These are phyloP conservation scores for Heliamphora pulchella DNA, from an alignment of 179 eudicot genomes.

Conservation along the genomic window DNA sequence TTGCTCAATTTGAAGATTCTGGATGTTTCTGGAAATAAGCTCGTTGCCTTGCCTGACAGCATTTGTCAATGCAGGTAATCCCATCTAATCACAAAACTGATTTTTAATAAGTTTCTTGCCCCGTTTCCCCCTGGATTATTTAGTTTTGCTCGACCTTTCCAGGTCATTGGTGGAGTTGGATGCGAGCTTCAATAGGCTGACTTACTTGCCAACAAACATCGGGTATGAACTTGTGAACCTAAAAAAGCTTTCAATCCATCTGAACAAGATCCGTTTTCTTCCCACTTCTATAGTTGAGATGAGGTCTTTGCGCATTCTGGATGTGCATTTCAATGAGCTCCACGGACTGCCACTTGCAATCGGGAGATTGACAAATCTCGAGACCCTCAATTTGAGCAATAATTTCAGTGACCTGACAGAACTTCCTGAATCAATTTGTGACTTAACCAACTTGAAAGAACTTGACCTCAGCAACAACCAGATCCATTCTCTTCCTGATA, in stretches of 20 bases:
- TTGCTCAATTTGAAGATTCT: slow-evolving; percentile 62
- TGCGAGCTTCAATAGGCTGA: slow-evolving; percentile 67
- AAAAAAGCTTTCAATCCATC: slow-evolving; percentile 44
- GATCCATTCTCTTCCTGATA: slow-evolving; percentile 65
- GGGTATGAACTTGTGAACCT: slow-evolving; percentile 63
- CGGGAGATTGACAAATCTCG: slow-evolving; percentile 63
- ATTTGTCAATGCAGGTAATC: slow-evolving; percentile 77
- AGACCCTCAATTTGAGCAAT: slow-evolving; percentile 63
- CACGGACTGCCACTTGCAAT: slow-evolving; percentile 61
- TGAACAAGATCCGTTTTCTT: slow-evolving; percentile 80
- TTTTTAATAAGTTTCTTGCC: background rate
- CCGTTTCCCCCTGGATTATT: background rate
- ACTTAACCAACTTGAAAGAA: slow-evolving; percentile 61
- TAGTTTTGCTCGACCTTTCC: slow-evolving; percentile 12
- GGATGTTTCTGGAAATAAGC: slow-evolving; percentile 82
- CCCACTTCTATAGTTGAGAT: slow-evolving; percentile 86
- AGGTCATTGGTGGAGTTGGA: slow-evolving; percentile 84
- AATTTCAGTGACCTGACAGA: slow-evolving; percentile 78
- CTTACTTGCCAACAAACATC: slow-evolving; percentile 77
- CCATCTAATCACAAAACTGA: background rate
- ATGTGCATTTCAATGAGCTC: slow-evolving; percentile 84
- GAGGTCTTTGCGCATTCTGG: slow-evolving; percentile 57
- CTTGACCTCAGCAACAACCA: slow-evolving; percentile 90
- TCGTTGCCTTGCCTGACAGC: slow-evolving; percentile 71
- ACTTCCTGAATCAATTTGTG: slow-evolving; percentile 68